phyloP scores from a whole-genome alignment of 1,284 basidiomycete genomes.

The Moniliella sp. region DNA sequence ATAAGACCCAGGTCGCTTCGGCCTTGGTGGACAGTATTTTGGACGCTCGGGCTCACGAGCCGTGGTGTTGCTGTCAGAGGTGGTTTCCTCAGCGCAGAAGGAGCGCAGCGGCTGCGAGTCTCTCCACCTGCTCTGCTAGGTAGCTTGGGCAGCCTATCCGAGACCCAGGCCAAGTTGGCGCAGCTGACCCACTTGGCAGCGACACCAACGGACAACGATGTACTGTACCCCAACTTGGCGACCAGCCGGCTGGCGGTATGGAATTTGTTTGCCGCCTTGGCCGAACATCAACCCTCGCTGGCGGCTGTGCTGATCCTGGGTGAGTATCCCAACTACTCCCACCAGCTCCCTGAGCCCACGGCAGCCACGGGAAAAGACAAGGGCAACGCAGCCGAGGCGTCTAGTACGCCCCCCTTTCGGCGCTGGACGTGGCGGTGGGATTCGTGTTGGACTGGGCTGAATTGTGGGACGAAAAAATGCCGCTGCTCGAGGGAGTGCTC shows the following conservation, averaged over 20 bases:
- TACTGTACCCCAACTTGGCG: constrained; percentile 10
- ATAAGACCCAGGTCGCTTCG: too few relatives aligned
- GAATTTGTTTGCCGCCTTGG: constrained; percentile 58
- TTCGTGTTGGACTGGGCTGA: background rate
- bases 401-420: constrained; percentile 7
- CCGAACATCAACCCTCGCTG: constrained; percentile 67
- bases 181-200: constrained; percentile 10
- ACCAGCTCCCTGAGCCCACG: constrained; percentile 13
- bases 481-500: constrained; percentile 8
- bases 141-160: constrained; percentile 15
- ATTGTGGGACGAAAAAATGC: constrained; percentile 1
- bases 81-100: constrained; percentile 36
- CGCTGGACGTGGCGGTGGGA: background rate
- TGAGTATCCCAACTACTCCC: constrained; percentile 38
- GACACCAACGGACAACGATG: constrained; percentile 20
- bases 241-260: too few relatives aligned
- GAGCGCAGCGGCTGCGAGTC: constrained; percentile 3
- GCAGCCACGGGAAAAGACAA: constrained; percentile 7
- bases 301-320: constrained; percentile 60
- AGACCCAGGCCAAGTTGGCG: background rate
- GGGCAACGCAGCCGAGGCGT: constrained; percentile 15
- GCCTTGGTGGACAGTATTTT: too few relatives aligned
- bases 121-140: constrained; percentile 11
- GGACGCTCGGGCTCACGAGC: too few relatives aligned
- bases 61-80: constrained; percentile 35